Evolutionary conservation across 345 rosid species (phyloP).

Genomic region (Dipteronia dyeriana): DNA sequence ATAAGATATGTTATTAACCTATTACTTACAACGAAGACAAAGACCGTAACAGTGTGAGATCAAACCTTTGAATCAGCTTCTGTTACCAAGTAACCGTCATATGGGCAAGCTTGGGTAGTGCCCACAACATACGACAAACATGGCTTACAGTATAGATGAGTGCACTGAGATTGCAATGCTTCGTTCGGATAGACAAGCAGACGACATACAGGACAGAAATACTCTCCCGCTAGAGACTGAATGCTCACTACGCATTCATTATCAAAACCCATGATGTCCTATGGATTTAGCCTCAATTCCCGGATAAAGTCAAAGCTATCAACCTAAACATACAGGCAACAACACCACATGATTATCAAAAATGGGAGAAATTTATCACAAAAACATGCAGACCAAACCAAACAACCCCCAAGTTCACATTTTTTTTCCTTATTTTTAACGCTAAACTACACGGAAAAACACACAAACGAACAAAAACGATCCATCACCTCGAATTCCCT

Average conservation of each 20-base stretch:
- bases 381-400: not conserved
- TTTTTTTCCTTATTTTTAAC: not conserved
- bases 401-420: not conserved
- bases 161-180: constrained; percentile 81
- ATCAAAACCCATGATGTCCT: constrained; percentile 66
- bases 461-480: not conserved
- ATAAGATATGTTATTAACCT: not conserved
- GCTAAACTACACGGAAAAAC: not conserved
- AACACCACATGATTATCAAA: not conserved
- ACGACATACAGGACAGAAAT: constrained; percentile 81
- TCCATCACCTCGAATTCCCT: not conserved
- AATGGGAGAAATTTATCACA: not conserved
- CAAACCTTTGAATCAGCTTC: constrained; percentile 82
- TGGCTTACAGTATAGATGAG: constrained; percentile 78
- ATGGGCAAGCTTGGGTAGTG: constrained; percentile 78
- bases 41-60: not conserved
- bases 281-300: constrained; percentile 13
- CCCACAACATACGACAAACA: constrained; percentile 59
- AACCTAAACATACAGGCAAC: constrained; percentile 1
- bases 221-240: constrained; percentile 72
- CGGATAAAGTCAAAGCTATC: constrained; percentile 4
- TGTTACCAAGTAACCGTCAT: constrained; percentile 77
- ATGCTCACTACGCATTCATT: constrained; percentile 70
- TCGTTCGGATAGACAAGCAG: constrained; percentile 77
- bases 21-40: not conserved